Evolutionary conservation across 148 eudicot species (phyloP), one percentile per base, ranked within the genome.

Genomic region (Simmondsia chinensis): DNA sequence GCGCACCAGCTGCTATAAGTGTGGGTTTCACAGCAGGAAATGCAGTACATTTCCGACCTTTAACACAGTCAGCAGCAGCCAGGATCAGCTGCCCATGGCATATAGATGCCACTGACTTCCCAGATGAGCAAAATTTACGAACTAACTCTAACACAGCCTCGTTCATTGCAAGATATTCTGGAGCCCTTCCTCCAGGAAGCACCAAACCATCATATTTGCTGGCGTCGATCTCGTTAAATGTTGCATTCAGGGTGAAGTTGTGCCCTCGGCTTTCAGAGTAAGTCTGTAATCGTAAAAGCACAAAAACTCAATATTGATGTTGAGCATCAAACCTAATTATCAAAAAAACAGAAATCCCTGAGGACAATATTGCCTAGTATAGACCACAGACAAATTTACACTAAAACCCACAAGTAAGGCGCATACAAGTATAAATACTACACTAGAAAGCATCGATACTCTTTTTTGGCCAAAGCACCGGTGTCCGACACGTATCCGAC

Each of bases 141-240:
- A 86, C 94, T 53, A 91, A 24, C 13, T 79, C 70, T 24, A 61
- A 2, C 12, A 91, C 81, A 41, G 86, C 59, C 29, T 66, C 79
- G 51, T 86, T 54, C 64, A 86, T 66, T 6, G 95, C 77, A 46
- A 91, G 94, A 71, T 91, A 91, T 51, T 91, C 99, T 6, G 99
- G 89, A 37, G 95, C 80, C 47, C 99, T 71, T 31, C 94, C 99
- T 15, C 99, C 99, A 5, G 95, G 95, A 66, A 91, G 59, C 38
- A 86, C 63, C 58, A 91, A 57, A 1, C 99, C 99, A 57, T 91
- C 94, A 51, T 91, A 91, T 28, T 52, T 60, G 68, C 59, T 63
- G 14, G 74, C 70, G 28, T 82, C 86, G 40, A 82, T 60, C 35
- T 76, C 94, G 54, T 75, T 74, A 54, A 82, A 91, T 27, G 83